phyloP scores from a whole-genome alignment of 805 yeast genomes.

The Yarrowia hollandica region DNA sequence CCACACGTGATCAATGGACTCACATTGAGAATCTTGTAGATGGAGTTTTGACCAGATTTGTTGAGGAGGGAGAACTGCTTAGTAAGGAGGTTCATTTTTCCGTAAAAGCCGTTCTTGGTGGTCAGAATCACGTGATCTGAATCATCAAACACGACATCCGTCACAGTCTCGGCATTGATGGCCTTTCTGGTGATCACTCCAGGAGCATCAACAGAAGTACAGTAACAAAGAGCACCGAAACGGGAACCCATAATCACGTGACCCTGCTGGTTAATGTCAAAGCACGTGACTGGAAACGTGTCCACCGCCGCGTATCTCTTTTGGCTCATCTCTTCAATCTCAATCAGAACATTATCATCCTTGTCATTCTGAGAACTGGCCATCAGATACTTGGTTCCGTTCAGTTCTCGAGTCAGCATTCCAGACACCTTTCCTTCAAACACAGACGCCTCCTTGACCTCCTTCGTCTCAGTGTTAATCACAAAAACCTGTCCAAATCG shows the following conservation, averaged over 20 bases:
- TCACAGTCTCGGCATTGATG: slow-evolving; percentile 13
- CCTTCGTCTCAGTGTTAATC: background rate
- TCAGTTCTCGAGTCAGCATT: background rate
- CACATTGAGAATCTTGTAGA: background rate
- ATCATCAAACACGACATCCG: background rate
- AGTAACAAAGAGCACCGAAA: background rate
- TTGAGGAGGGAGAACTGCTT: background rate
- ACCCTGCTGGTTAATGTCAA: background rate
- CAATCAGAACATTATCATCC: slow-evolving; percentile 7
- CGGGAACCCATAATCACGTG: slow-evolving; percentile 6
- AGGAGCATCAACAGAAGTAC: background rate
- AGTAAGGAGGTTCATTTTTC: background rate
- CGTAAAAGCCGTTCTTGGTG: slow-evolving; percentile 13
- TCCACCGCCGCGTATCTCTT: background rate
- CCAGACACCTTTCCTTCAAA: slow-evolving; percentile 14
- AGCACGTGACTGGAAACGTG: slow-evolving; percentile 17
- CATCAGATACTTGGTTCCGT: background rate
- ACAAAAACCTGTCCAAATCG: slow-evolving; percentile 20
- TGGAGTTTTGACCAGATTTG: background rate
- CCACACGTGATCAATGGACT: slow-evolving; percentile 58
- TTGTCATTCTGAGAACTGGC: slow-evolving; percentile 8
- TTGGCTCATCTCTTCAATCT: background rate
- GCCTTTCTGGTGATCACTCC: background rate
- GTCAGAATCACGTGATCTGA: background rate
- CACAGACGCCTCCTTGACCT: background rate